Percentiles rank a stretch among this genome's conserved stretches.
phyloP scores from a whole-genome alignment of 1,284 basidiomycete genomes.

The Ganoderma sp. region DNA sequence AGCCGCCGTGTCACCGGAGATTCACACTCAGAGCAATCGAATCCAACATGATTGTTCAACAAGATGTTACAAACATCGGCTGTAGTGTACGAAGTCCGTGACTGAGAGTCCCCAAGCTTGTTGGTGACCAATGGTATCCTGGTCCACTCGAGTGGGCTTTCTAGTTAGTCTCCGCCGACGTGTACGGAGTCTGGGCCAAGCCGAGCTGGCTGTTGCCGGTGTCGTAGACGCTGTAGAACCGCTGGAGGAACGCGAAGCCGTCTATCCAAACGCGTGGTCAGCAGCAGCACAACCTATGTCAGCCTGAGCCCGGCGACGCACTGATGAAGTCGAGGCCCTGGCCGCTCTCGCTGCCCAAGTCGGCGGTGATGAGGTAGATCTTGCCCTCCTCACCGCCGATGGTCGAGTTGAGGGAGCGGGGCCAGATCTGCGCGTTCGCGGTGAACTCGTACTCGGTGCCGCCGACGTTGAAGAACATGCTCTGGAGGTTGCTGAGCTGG shows the following conservation, averaged over 20 bases:
- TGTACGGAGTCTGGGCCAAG: constrained; percentile 52
- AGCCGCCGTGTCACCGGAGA: neutral
- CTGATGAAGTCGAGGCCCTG: constrained; percentile 46
- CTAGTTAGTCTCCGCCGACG: constrained; percentile 49
- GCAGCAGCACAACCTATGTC: neutral
- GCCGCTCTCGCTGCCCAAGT: constrained; percentile 50
- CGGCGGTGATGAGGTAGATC: constrained; percentile 59
- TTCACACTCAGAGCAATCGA: neutral
- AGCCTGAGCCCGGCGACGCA: constrained; percentile 33
- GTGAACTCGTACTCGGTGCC: constrained; percentile 52
- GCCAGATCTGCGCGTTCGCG: constrained; percentile 66
- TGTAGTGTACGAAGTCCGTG: neutral
- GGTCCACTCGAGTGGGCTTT: neutral
- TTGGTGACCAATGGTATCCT: neutral
- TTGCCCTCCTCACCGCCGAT: constrained; percentile 55
- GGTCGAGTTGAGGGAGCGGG: constrained; percentile 54
- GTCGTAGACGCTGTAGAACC: constrained; percentile 73
- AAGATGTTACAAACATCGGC: neutral
- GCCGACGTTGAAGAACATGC: constrained; percentile 61
- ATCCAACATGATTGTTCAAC: neutral
- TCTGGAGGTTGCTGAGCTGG: constrained; percentile 58
- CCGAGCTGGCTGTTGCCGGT: constrained; percentile 56
- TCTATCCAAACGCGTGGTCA: constrained; percentile 32
- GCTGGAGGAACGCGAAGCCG: constrained; percentile 51
- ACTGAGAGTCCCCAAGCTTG: neutral